phyloP scores from a whole-genome alignment of 495 filamentous ascomycete genomes.

The Umbilicaria muhlenbergii region DNA sequence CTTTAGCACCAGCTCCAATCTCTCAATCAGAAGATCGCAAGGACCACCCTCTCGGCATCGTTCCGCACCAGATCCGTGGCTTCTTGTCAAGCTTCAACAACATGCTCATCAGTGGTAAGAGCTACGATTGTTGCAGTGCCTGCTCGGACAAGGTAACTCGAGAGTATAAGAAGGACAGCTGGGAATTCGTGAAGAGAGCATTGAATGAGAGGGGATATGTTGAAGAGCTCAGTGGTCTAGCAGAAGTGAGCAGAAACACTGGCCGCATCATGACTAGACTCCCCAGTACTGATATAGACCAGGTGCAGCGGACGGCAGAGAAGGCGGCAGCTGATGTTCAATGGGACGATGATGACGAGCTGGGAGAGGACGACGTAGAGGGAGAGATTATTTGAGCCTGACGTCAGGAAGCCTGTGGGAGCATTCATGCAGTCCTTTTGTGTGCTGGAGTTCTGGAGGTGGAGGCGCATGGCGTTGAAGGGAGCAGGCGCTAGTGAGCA shows the following conservation, averaged over 20 bases:
- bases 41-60: slow-evolving; percentile 66
- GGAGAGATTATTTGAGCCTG: slow-evolving; percentile 15
- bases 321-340: slow-evolving; percentile 43
- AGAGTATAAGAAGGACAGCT: slow-evolving; percentile 58
- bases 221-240: slow-evolving; percentile 77
- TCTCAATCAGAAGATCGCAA: slow-evolving; percentile 37
- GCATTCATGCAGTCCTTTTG: slow-evolving; percentile 6
- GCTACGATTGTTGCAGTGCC: slow-evolving; percentile 83
- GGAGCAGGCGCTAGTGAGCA: neutral
- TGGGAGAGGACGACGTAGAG: slow-evolving; percentile 30
- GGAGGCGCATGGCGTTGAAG: neutral
- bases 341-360: slow-evolving; percentile 38
- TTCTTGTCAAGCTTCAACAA: slow-evolving; percentile 81
- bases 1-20: slow-evolving; percentile 43
- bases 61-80: slow-evolving; percentile 88
- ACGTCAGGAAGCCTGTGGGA: neutral
- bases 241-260: slow-evolving; percentile 43
- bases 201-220: slow-evolving; percentile 76
- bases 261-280: neutral
- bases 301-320: slow-evolving; percentile 65
- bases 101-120: slow-evolving; percentile 61
- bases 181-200: slow-evolving; percentile 79
- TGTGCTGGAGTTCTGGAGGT: slow-evolving; percentile 4
- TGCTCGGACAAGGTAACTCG: slow-evolving; percentile 64
- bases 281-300: slow-evolving; percentile 12